Percentiles rank a stretch among this genome's conserved stretches.
Evolutionary conservation across 2,329 filamentous ascomycete genomes (phyloP).

Genomic region (Penicillium digitatum): DNA sequence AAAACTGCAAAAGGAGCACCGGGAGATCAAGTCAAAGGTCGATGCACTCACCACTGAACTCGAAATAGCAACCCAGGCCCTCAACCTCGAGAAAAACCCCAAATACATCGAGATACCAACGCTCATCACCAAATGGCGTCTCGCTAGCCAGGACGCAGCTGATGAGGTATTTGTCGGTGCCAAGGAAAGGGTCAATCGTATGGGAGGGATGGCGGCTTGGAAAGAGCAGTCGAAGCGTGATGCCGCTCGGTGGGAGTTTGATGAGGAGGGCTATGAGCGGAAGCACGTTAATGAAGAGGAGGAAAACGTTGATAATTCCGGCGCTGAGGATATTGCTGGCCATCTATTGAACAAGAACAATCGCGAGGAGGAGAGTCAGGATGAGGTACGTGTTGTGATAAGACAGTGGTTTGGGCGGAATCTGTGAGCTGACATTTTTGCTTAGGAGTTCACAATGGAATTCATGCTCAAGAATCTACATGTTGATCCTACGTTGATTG

Average conservation of each 20-base stretch:
- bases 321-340: constrained; percentile 38
- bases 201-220: constrained; percentile 61
- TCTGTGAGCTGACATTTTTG: constrained; percentile 6
- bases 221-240: constrained; percentile 47
- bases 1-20: constrained; percentile 38
- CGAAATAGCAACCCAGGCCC: constrained; percentile 52
- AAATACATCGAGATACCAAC: constrained; percentile 54
- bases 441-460: constrained; percentile 63
- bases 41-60: constrained; percentile 41
- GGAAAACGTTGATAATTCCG: constrained; percentile 21
- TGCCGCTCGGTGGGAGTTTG: constrained; percentile 39
- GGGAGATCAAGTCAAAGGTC: constrained; percentile 31
- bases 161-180: constrained; percentile 63
- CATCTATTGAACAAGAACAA: constrained; percentile 20
- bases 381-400: constrained; percentile 27
- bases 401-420: neutral
- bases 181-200: constrained; percentile 57
- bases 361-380: constrained; percentile 34
- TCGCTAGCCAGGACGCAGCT: constrained; percentile 58
- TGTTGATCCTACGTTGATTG: constrained; percentile 60
- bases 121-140: constrained; percentile 59
- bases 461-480: constrained; percentile 65
- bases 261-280: constrained; percentile 37
- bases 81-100: constrained; percentile 45
- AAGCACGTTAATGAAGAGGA: constrained; percentile 34